Conservation (phyloP, 108 stramenopile species). For the Cyclotella cryptica region DNA sequence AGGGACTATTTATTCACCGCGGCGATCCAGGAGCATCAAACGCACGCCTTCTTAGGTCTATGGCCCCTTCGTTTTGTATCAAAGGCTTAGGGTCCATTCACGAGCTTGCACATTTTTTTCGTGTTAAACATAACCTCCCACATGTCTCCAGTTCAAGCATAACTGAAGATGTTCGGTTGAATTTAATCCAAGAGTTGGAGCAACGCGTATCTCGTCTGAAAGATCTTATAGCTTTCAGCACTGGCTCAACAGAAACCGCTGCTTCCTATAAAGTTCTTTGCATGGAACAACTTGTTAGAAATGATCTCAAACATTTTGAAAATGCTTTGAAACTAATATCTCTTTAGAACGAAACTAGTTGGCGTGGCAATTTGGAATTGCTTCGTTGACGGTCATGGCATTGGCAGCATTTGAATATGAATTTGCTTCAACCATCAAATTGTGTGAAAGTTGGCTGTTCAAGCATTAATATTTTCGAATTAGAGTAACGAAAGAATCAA, state of each 20-base stretch:
- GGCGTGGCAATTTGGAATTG: too few relatives aligned
- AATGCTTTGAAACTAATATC: not conserved
- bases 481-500: too few relatives aligned
- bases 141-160: not conserved
- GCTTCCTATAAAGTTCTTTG: not conserved
- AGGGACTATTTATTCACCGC: constrained; percentile 24
- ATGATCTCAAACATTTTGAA: constrained; percentile 13
- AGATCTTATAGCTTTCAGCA: not conserved
- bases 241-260: not conserved
- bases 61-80: constrained; percentile 43
- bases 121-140: constrained; percentile 20
- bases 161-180: constrained; percentile 23
- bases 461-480: too few relatives aligned
- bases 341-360: too few relatives aligned
- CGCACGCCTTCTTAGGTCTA: constrained; percentile 13
- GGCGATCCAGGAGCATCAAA: constrained; percentile 34
- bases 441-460: too few relatives aligned
- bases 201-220: constrained; percentile 40
- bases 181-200: constrained; percentile 31
- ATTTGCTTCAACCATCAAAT: too few relatives aligned
- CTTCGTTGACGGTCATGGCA: too few relatives aligned
- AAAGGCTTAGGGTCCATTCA: constrained; percentile 18
- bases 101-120: constrained; percentile 33
- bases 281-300: not conserved
- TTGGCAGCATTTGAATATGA: too few relatives aligned